Percentiles rank a stretch among this genome's conserved stretches.
These are phyloP conservation scores for Cronartium quercuum DNA, from an alignment of 1,284 basidiomycete species.

Conservation along the genomic window DNA sequence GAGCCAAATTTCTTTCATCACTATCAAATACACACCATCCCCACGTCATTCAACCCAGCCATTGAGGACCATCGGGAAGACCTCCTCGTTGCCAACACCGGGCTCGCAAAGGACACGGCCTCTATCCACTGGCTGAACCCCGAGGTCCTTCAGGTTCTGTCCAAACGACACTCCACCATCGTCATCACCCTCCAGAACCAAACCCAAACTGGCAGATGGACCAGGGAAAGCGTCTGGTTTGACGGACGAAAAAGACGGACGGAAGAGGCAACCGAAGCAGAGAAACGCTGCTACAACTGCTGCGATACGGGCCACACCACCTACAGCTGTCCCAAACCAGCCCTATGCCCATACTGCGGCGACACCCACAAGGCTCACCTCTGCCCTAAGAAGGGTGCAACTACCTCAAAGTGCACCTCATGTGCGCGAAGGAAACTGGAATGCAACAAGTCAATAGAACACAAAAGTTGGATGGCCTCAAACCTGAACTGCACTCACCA, in stretches of 20 bases:
- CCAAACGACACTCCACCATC: no score
- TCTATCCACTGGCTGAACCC: no score
- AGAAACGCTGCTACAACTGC: background rate
- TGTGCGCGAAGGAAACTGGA: background rate
- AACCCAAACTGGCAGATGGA: no score
- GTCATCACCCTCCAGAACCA: no score
- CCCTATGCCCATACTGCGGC: background rate
- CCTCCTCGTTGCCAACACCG: no score
- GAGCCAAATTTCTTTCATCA: no score
- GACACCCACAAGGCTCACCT: background rate
- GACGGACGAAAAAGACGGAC: background rate
- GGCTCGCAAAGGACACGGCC: no score
- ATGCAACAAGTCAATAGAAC: background rate
- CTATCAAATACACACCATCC: no score
- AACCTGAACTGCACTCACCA: background rate
- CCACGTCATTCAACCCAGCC: no score
- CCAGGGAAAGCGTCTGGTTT: no score
- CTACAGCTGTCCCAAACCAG: background rate
- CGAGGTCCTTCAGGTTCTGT: no score
- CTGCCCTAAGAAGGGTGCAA: background rate
- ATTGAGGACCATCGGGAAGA: no score
- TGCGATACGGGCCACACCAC: background rate
- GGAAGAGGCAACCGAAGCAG: background rate
- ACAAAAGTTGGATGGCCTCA: background rate
- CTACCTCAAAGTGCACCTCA: background rate